Conservation (phyloP, 108 stramenopile genomes). For the Ochromonas danica region DNA sequence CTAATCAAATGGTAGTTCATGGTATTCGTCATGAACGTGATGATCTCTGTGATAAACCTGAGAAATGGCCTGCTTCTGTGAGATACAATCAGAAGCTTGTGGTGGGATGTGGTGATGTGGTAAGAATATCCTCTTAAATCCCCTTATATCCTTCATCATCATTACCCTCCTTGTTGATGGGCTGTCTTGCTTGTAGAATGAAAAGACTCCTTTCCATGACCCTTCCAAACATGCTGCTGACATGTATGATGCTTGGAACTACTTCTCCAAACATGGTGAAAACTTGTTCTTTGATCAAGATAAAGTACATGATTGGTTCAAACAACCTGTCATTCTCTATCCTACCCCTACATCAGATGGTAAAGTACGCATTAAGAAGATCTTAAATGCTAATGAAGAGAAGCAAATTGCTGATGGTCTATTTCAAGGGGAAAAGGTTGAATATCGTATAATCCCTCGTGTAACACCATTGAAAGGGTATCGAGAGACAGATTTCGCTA, state of each 20-base stretch:
- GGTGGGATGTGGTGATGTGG: too few relatives aligned
- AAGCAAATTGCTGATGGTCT: too few relatives aligned
- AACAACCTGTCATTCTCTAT: neutral
- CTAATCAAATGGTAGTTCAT: slow-evolving; percentile 8
- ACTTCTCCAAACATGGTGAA: neutral
- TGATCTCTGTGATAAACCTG: neutral
- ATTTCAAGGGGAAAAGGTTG: too few relatives aligned
- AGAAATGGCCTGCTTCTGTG: neutral
- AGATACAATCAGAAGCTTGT: neutral
- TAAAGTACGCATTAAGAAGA: neutral
- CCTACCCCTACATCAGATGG: neutral
- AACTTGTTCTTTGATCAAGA: neutral
- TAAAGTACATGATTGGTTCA: neutral
- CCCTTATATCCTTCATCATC: too few relatives aligned
- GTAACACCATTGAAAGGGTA: too few relatives aligned
- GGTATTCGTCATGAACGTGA: neutral
- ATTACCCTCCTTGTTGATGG: too few relatives aligned
- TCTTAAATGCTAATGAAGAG: neutral
- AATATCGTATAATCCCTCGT: too few relatives aligned
- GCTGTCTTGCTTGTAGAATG: too few relatives aligned
- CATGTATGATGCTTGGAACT: slow-evolving; percentile 22
- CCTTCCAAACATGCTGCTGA: neutral
- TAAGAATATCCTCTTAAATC: too few relatives aligned
- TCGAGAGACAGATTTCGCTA: too few relatives aligned
- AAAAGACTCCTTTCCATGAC: neutral